Conservation (phyloP, 2,329 filamentous ascomycete genomes). For the Penicillium sp. region DNA sequence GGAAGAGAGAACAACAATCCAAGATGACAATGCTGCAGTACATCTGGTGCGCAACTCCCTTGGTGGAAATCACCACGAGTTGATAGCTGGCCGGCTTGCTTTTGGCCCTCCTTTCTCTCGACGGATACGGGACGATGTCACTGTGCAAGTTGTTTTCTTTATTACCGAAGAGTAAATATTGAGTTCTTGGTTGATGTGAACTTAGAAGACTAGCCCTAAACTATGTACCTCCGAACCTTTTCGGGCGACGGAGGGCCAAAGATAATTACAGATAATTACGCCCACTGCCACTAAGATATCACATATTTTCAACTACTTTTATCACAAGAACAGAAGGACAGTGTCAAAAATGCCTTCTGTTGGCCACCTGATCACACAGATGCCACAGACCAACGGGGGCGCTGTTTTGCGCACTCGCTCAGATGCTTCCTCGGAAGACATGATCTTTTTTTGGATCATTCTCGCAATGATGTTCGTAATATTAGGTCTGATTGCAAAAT, state of each 20-base stretch:
- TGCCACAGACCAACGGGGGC: not conserved
- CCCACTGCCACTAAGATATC: no score
- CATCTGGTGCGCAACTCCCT: conserved; percentile 48
- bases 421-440: not conserved
- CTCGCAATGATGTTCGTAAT: no score
- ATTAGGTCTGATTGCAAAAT: no score
- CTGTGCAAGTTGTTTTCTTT: conserved; percentile 43
- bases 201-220: not conserved
- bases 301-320: not conserved
- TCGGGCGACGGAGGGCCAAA: not conserved
- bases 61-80: conserved; percentile 39
- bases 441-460: not conserved
- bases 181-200: not conserved
- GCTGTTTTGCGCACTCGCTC: not conserved
- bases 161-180: not conserved
- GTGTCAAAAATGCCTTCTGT: not conserved
- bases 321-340: not conserved
- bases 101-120: conserved; percentile 25
- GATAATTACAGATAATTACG: not conserved
- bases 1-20: conserved; percentile 41
- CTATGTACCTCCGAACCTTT: not conserved
- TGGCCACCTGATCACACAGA: not conserved
- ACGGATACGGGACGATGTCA: conserved; percentile 44
- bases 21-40: conserved; percentile 47
- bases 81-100: conserved; percentile 26